Evolutionary conservation across 208 protist genomes (phyloP).

Genomic region (Crithidia thermophila): DNA sequence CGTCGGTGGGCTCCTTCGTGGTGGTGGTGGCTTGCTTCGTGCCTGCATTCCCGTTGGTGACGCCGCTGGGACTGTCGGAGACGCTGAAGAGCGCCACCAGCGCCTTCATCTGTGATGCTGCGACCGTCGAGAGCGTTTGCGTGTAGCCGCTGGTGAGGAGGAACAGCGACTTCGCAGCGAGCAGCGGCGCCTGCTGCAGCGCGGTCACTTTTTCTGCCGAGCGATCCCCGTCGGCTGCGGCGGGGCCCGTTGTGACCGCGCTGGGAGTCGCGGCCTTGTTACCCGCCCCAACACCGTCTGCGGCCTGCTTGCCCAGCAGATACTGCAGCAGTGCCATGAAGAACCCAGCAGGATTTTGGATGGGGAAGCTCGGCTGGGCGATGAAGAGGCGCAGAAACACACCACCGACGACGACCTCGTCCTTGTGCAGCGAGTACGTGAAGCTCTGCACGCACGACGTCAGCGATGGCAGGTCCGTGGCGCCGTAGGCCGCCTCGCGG

Average conservation of each 20-base stretch:
- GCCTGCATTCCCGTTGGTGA: no score
- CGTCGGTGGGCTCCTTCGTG: not conserved
- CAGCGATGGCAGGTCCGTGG: conserved; percentile 33
- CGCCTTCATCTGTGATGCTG: conserved; percentile 22
- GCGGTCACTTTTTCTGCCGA: not conserved
- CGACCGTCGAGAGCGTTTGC: conserved; percentile 7
- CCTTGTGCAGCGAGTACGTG: conserved; percentile 61
- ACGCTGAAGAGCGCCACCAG: conserved; percentile 8
- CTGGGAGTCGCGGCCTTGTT: not conserved
- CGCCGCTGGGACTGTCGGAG: not conserved
- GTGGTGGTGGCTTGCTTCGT: no score
- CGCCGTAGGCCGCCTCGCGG: conserved; percentile 45
- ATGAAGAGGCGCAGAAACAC: conserved; percentile 93
- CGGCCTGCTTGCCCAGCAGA: conserved; percentile 34
- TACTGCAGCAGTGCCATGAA: conserved; percentile 54
- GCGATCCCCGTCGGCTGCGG: not conserved
- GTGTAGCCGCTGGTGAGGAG: conserved; percentile 25
- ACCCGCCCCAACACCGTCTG: not conserved
- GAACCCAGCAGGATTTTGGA: conserved; percentile 77
- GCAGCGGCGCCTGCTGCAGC: conserved; percentile 11
- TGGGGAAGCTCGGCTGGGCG: conserved; percentile 70
- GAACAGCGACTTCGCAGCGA: conserved; percentile 18
- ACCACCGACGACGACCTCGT: conserved; percentile 85
- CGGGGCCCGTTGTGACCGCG: no score
- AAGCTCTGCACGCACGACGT: conserved; percentile 38